A percentile compares a stretch with the other conserved stretches of the same genome.
phyloP scores from a whole-genome alignment of 2,329 filamentous ascomycete genomes.

The Venturia carpophila region DNA sequence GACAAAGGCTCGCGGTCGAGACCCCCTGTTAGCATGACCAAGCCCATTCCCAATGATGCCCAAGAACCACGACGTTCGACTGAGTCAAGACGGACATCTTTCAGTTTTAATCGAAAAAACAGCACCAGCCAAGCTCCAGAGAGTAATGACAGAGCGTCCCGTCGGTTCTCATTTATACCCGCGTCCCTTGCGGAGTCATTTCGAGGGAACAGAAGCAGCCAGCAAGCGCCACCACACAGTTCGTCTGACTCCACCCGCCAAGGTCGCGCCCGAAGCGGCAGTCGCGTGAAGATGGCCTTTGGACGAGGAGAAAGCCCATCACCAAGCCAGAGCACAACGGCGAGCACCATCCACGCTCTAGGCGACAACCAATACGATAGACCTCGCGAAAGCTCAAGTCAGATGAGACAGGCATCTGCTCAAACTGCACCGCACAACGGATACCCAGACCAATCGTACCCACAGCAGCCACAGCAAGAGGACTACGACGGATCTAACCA shows the following conservation, averaged over 20 bases:
- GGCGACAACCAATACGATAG: conserved; percentile 14
- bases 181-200: conserved; percentile 38
- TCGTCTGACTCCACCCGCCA: conserved; percentile 27
- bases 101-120: conserved; percentile 42
- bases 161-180: conserved; percentile 45
- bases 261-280: conserved; percentile 29
- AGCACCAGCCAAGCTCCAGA: conserved; percentile 29
- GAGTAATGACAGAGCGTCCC: conserved; percentile 32
- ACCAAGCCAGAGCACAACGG: conserved; percentile 15
- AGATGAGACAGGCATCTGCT: conserved; percentile 6
- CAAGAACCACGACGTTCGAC: conserved; percentile 42
- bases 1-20: conserved; percentile 44
- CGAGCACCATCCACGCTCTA: conserved; percentile 9
- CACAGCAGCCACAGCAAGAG: conserved; percentile 14
- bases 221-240: conserved; percentile 23
- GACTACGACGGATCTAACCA: conserved; percentile 1
- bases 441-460: neutral
- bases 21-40: conserved; percentile 86
- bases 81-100: conserved; percentile 43
- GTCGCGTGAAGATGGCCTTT: conserved; percentile 34
- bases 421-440: conserved; percentile 9
- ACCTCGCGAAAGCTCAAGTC: neutral
- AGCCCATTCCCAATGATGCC: conserved; percentile 56
- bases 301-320: conserved; percentile 30
- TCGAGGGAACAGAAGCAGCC: conserved; percentile 27